phyloP scores from a whole-genome alignment of 2,329 filamentous ascomycete genomes.

The Thielaviopsis euricoi region DNA sequence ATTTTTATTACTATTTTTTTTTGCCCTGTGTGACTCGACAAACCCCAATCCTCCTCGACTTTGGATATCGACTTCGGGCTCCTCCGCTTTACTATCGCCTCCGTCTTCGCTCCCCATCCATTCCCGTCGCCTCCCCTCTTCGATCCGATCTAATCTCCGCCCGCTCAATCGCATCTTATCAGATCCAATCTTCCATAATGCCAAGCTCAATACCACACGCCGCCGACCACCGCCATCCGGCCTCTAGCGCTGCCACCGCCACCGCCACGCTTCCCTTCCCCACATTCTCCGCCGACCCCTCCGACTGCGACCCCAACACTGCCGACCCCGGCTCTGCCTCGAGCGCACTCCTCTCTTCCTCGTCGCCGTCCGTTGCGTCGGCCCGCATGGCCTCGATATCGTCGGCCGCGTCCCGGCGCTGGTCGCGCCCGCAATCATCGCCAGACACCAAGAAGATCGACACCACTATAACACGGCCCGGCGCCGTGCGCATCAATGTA shows the following conservation, averaged over 20 bases:
- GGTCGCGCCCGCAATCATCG: constrained; percentile 6
- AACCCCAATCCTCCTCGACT: not conserved
- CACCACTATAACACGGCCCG: constrained; percentile 43
- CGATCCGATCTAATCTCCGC: not conserved
- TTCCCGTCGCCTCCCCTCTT: not conserved
- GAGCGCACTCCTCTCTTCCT: not conserved
- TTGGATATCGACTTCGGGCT: not conserved
- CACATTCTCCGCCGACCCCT: not conserved
- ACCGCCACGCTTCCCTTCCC: not conserved
- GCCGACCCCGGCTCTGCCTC: not conserved
- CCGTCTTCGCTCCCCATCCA: not conserved
- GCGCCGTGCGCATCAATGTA: constrained; percentile 85
- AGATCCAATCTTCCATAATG: not conserved
- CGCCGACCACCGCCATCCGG: not conserved
- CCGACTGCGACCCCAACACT: not conserved
- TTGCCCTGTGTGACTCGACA: not conserved
- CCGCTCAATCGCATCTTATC: not conserved
- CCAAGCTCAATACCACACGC: not conserved
- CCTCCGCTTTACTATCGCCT: not conserved
- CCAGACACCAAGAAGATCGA: constrained; percentile 37
- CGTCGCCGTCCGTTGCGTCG: not conserved
- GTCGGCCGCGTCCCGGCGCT: constrained; percentile 1
- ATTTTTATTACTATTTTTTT: too few relatives aligned
- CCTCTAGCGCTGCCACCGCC: not conserved
- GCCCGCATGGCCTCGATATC: not conserved